Evolutionary conservation across 192 early-diverging fungal species (phyloP), one percentile per base, ranked within the genome.

Genomic region (Backusella parvicylindrica): DNA sequence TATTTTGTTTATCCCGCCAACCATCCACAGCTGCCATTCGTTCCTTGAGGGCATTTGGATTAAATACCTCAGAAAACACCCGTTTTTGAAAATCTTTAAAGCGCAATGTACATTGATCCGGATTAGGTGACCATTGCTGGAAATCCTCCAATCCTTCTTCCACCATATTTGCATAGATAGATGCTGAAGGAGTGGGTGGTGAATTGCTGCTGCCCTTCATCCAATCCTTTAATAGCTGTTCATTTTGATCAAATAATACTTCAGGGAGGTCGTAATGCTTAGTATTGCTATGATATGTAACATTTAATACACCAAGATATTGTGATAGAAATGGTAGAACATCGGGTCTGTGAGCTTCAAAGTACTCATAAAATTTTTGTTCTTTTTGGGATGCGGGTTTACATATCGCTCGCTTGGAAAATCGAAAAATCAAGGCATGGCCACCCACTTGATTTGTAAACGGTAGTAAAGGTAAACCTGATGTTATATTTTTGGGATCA

Each of bases 371-470:
- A 81, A 99, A 98, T 18, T 86, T 78, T 43, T 91, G 90, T 75
- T 99, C 98, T 60, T 89, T 87, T 73, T 84, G 79, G 49, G 94
- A 91, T 60, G 97, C 88, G n/a, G 96, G 96, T 81, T 99, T 99
- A 85, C 95, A 99, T 31, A 99, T 92, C 11, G 98, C 97, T 80
- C 92, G 93, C 79, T 97, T 95, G 6, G 96, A 97, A 81, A 99
- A 98, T 60, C 97, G 94, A 63, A 98, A 86, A 67, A 99, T 93
- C 2, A 95, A 91, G 6, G 96, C 93, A 79, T 99, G 98, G 2
- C 98, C 98, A 13, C 98, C 98, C 18, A 95, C 94, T 79, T 94
- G 93, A 81, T 95, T 93, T 18, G 83, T 85, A 82, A 92, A 95
- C 32, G 94, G 94, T 41, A 90, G 85, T 66, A 95, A 77, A 1